Conservation (phyloP, 2,329 filamentous ascomycete genomes). For the Macrophomina pseudophaseolina region DNA sequence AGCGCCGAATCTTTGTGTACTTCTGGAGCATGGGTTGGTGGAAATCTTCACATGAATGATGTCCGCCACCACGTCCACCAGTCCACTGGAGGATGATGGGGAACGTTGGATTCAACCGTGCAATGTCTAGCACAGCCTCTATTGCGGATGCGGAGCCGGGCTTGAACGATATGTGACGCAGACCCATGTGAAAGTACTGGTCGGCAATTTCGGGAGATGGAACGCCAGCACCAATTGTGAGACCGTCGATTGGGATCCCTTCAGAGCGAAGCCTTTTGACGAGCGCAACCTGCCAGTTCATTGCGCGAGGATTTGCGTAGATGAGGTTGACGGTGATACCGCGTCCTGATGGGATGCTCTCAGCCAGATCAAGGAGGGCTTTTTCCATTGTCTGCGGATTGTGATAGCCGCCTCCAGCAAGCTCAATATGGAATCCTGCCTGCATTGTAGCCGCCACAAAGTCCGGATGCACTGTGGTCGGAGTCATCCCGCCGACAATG, state of each 20-base stretch:
- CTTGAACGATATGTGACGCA: constrained; percentile 96
- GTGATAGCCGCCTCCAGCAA: constrained; percentile 90
- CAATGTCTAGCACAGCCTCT: constrained; percentile 88
- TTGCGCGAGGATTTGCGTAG: constrained; percentile 86
- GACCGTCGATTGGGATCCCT: constrained; percentile 87
- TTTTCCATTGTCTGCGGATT: constrained; percentile 81
- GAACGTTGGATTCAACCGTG: constrained; percentile 88
- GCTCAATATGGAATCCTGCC: constrained; percentile 90
- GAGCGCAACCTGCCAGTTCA: constrained; percentile 91
- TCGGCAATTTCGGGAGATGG: constrained; percentile 92
- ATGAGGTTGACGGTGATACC: constrained; percentile 91
- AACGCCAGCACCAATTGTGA: constrained; percentile 92
- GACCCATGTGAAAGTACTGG: constrained; percentile 87
- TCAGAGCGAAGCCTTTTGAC: constrained; percentile 80
- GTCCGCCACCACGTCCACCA: constrained; percentile 88
- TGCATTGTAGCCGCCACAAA: constrained; percentile 96
- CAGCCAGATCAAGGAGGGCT: constrained; percentile 83
- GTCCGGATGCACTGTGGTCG: constrained; percentile 85
- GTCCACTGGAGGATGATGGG: constrained; percentile 96
- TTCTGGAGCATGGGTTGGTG: constrained; percentile 89
- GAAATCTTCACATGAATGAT: constrained; percentile 96
- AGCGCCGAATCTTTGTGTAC: constrained; percentile 86
- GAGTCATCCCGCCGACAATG: constrained; percentile 94
- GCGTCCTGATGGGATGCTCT: constrained; percentile 79
- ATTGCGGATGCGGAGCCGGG: constrained; percentile 91